A percentile compares a stretch with the other conserved stretches of the same genome.
Conservation (phyloP, 1,284 basidiomycete species). For the Cutaneotrichosporon mucoides region DNA sequence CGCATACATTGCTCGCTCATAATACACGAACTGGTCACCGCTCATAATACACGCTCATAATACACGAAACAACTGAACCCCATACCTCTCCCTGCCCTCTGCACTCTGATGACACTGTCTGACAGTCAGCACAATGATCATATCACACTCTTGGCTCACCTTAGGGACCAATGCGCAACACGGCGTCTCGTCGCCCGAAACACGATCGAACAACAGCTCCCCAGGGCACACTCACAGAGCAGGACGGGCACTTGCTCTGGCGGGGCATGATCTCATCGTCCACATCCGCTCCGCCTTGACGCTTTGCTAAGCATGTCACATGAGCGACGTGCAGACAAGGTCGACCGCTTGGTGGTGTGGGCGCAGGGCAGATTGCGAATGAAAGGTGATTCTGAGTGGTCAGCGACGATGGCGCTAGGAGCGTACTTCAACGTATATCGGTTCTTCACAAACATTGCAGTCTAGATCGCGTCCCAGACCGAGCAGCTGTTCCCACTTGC, state of each 20-base stretch:
- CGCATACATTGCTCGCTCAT: neutral
- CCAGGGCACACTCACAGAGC: slow-evolving; percentile 63
- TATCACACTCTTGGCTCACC: too few relatives aligned
- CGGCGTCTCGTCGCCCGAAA: slow-evolving; percentile 55
- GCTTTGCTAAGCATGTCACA: slow-evolving; percentile 61
- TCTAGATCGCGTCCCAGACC: slow-evolving; percentile 17
- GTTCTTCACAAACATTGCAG: slow-evolving; percentile 58
- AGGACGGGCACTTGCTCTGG: neutral
- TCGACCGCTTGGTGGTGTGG: slow-evolving; percentile 14
- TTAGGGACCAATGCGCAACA: too few relatives aligned
- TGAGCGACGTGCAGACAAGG: slow-evolving; percentile 55
- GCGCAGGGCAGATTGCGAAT: slow-evolving; percentile 55
- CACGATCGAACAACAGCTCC: slow-evolving; percentile 66
- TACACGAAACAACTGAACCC: neutral
- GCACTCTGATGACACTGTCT: too few relatives aligned
- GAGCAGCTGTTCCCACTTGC: slow-evolving; percentile 21
- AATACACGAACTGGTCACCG: too few relatives aligned
- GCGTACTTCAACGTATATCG: slow-evolving; percentile 48
- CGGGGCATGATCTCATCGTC: neutral
- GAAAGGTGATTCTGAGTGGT: slow-evolving; percentile 56
- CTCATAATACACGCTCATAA: too few relatives aligned
- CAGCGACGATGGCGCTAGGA: slow-evolving; percentile 49
- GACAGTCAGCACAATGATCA: too few relatives aligned
- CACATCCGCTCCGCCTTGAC: neutral
- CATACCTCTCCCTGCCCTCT: too few relatives aligned